phyloP scores from a whole-genome alignment of 1,284 basidiomycete species.

The Trichosporon inkin region DNA sequence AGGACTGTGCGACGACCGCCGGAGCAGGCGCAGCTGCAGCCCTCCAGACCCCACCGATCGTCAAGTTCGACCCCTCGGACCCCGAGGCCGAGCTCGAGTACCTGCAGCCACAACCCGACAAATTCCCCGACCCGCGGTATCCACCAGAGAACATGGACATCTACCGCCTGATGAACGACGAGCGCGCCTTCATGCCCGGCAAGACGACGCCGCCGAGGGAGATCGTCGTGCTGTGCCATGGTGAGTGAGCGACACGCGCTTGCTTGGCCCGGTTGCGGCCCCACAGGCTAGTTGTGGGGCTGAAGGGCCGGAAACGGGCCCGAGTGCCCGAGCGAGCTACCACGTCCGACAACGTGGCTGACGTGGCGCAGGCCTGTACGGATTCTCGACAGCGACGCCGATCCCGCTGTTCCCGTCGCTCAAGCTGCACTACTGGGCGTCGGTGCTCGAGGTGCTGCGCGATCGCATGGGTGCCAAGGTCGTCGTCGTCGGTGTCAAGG shows the following conservation, averaged over 20 bases:
- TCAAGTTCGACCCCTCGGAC: conserved; percentile 1
- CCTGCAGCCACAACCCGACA: conserved; percentile 12
- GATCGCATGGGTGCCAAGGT: conserved; percentile 85
- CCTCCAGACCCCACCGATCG: neutral
- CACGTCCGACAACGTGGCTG: neutral
- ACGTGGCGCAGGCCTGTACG: conserved; percentile 70
- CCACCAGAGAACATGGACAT: conserved; percentile 52
- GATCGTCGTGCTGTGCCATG: conserved; percentile 92
- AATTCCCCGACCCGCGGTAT: conserved; percentile 30
- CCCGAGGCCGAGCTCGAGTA: conserved; percentile 8
- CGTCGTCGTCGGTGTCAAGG: conserved; percentile 90
- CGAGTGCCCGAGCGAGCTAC: too few species aligned
- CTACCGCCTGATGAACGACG: conserved; percentile 67
- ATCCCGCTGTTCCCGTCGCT: conserved; percentile 62
- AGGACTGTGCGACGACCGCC: neutral
- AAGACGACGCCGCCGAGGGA: conserved; percentile 71
- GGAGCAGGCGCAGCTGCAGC: conserved; percentile 2
- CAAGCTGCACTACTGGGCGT: conserved; percentile 91
- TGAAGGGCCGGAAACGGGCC: neutral
- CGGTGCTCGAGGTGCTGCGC: conserved; percentile 75
- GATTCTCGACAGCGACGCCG: conserved; percentile 75
- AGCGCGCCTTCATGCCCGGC: conserved; percentile 62
- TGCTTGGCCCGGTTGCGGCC: neutral
- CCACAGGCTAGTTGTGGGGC: conserved; percentile 9
- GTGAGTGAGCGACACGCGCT: conserved; percentile 55